phyloP scores from a whole-genome alignment of 257 asterid genomes.

The Gentiana dahurica region DNA sequence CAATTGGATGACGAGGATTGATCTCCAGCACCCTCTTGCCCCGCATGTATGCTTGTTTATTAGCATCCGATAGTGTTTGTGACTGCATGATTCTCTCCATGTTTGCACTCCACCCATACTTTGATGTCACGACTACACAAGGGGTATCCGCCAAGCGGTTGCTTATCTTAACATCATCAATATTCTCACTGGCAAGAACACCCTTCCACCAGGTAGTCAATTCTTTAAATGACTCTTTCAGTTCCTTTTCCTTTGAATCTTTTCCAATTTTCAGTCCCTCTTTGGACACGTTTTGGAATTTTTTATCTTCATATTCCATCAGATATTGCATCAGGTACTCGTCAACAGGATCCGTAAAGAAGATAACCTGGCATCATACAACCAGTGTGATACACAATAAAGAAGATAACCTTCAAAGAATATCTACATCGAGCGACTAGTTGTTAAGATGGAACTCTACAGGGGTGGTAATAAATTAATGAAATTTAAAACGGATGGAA shows the following conservation, averaged over 20 bases:
- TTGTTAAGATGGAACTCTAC: no score
- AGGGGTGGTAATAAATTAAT: background rate
- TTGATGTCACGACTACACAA: slow-evolving; percentile 87
- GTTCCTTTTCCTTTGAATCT: slow-evolving; percentile 73
- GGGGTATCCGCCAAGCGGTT: slow-evolving; percentile 83
- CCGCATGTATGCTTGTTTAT: slow-evolving; percentile 81
- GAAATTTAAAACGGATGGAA: background rate
- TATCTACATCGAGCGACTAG: no score
- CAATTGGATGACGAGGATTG: slow-evolving; percentile 86
- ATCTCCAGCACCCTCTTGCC: slow-evolving; percentile 95
- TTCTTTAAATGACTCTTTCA: slow-evolving; percentile 72
- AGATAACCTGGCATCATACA: slow-evolving; percentile 48
- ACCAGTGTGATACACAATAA: background rate
- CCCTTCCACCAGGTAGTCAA: slow-evolving; percentile 92
- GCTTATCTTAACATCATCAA: slow-evolving; percentile 84
- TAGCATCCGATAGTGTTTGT: slow-evolving; percentile 79
- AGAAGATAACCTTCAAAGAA: background rate
- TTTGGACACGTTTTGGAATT: slow-evolving; percentile 88
- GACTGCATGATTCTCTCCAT: slow-evolving; percentile 97
- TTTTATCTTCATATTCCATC: slow-evolving; percentile 88
- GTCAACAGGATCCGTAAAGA: slow-evolving; percentile 87
- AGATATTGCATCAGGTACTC: slow-evolving; percentile 90
- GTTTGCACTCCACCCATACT: slow-evolving; percentile 83
- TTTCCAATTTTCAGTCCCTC: slow-evolving; percentile 83
- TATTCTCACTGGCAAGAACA: slow-evolving; percentile 67